phyloP scores from a whole-genome alignment of 805 yeast species.

The Yarrowia phangngaensis region DNA sequence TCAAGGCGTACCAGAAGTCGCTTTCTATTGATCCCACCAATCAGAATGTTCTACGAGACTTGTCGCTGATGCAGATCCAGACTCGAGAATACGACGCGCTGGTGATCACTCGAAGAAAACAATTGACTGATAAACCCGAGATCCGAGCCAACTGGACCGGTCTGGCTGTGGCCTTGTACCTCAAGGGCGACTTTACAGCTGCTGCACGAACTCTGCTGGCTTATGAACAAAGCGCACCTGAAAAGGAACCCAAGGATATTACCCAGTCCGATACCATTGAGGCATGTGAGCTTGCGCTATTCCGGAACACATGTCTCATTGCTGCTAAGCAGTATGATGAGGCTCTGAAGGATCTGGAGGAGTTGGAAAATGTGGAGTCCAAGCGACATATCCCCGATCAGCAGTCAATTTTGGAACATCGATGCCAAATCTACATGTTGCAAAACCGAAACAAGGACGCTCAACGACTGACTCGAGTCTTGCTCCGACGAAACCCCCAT shows the following conservation, averaged over 20 bases:
- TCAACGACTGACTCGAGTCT: constrained; percentile 57
- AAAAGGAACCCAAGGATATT: constrained; percentile 54
- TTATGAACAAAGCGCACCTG: constrained; percentile 64
- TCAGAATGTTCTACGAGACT: constrained; percentile 73
- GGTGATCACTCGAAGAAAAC: constrained; percentile 23
- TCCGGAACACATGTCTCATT: constrained; percentile 62
- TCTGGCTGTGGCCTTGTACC: constrained; percentile 77
- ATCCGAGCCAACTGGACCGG: constrained; percentile 77
- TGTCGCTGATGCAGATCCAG: constrained; percentile 76
- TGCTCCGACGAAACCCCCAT: constrained; percentile 85
- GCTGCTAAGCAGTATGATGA: constrained; percentile 43
- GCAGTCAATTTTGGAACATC: constrained; percentile 58
- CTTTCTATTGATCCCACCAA: constrained; percentile 74
- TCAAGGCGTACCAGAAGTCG: constrained; percentile 71
- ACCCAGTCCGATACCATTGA: constrained; percentile 55
- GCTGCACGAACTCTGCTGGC: constrained; percentile 70
- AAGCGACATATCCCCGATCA: constrained; percentile 51
- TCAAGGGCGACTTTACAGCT: constrained; percentile 59
- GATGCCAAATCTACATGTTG: constrained; percentile 59
- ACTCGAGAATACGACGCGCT: constrained; percentile 46
- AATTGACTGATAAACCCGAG: constrained; percentile 22
- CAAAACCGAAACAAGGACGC: constrained; percentile 62
- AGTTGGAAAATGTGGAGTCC: constrained; percentile 45
- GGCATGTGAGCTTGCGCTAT: constrained; percentile 74
- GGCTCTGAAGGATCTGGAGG: constrained; percentile 13